A percentile compares a stretch with the other conserved stretches of the same genome.
Evolutionary conservation across 495 filamentous ascomycete genomes (phyloP).

Genomic region (Friedmanniomyces endolithicus): DNA sequence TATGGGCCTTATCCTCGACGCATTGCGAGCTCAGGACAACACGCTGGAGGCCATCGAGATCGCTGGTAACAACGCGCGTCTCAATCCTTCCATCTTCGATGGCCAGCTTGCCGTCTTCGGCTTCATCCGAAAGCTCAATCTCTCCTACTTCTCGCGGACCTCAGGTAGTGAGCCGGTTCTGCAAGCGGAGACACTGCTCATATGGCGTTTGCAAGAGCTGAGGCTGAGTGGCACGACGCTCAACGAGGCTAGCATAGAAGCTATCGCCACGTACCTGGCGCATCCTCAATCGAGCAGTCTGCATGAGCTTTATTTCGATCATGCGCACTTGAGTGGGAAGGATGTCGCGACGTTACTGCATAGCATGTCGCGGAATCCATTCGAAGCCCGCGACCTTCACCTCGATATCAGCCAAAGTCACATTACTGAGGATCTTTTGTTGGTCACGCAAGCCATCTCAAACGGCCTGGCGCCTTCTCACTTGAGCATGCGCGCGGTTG

Average conservation of each 20-base stretch:
- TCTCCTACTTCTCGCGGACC: constrained; percentile 54
- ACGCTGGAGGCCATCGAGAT: constrained; percentile 68
- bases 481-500: constrained; percentile 72
- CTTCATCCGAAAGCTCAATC: constrained; percentile 57
- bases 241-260: constrained; percentile 34
- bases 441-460: constrained; percentile 57
- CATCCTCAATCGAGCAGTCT: constrained; percentile 48
- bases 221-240: constrained; percentile 53
- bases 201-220: constrained; percentile 67
- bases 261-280: constrained; percentile 27
- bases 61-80: constrained; percentile 59
- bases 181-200: constrained; percentile 50
- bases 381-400: constrained; percentile 52
- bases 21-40: constrained; percentile 50
- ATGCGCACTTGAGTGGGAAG: constrained; percentile 66
- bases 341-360: constrained; percentile 68
- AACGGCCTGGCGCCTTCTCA: constrained; percentile 52
- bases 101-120: constrained; percentile 53
- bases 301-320: constrained; percentile 57
- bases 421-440: constrained; percentile 57
- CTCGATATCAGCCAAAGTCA: constrained; percentile 73
- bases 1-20: constrained; percentile 44
- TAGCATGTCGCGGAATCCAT: constrained; percentile 47
- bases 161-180: constrained; percentile 53
- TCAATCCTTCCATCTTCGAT: constrained; percentile 52